These are phyloP conservation scores for Xylaria sp. DNA, from an alignment of 2,329 filamentous ascomycete species.

Conservation along the genomic window DNA sequence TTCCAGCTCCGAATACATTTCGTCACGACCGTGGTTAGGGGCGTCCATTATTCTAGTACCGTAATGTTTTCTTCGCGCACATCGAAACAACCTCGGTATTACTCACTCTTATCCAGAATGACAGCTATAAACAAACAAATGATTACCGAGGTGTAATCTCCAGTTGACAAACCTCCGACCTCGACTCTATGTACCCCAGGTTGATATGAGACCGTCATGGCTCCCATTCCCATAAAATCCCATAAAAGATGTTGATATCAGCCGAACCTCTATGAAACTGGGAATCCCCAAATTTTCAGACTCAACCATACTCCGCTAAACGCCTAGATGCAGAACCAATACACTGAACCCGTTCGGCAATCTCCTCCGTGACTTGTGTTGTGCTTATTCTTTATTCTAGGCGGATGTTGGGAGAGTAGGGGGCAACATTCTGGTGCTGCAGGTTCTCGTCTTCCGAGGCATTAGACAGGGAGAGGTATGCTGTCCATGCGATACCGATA, in stretches of 20 bases:
- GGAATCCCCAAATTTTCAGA: not conserved
- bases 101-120: conserved; percentile 8
- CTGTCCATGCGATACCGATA: conserved; percentile 96
- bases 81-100: conserved; percentile 26
- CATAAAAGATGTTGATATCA: conserved; percentile 9
- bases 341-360: not conserved
- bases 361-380: not conserved
- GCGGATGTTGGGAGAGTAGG: conserved; percentile 51
- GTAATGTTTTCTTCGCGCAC: conserved; percentile 25
- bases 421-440: conserved; percentile 42
- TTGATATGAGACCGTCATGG: not conserved
- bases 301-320: conserved; percentile 23
- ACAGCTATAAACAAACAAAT: conserved; percentile 7
- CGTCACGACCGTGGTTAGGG: conserved; percentile 21
- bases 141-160: not conserved
- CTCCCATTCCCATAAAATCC: not conserved
- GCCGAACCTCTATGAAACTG: conserved; percentile 20
- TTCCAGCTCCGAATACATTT: conserved; percentile 31
- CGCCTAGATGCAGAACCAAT: conserved; percentile 25
- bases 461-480: conserved; percentile 93
- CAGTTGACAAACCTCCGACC: conserved; percentile 20
- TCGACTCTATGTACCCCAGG: conserved; percentile 14
- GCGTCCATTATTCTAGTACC: not conserved
- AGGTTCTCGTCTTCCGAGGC: conserved; percentile 74
- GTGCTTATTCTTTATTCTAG: conserved; percentile 42